phyloP scores from a whole-genome alignment of 2,329 filamentous ascomycete genomes.

The Decorospora gaudefroyi region DNA sequence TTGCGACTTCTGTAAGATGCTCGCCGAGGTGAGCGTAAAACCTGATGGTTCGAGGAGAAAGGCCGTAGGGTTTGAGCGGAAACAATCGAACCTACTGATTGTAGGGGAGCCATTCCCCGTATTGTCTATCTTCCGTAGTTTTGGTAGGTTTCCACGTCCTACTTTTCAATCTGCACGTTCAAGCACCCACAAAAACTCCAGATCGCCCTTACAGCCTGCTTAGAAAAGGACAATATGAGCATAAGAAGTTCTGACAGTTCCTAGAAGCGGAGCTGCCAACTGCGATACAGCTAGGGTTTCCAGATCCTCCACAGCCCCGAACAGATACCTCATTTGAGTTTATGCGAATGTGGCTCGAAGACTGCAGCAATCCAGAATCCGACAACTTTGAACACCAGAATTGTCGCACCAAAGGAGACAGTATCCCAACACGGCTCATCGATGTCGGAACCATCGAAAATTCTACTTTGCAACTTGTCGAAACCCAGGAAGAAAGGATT shows the following conservation, averaged over 20 bases:
- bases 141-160: too few relatives aligned
- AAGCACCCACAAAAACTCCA: too few relatives aligned
- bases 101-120: slow-evolving; percentile 7
- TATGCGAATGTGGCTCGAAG: background rate
- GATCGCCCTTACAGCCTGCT: too few relatives aligned
- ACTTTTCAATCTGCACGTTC: too few relatives aligned
- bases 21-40: background rate
- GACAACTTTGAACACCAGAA: too few relatives aligned
- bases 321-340: slow-evolving; percentile 8
- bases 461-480: slow-evolving; percentile 6
- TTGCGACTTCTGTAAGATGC: slow-evolving; percentile 18
- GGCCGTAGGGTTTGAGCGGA: slow-evolving; percentile 3
- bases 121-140: slow-evolving; percentile 12
- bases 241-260: too few relatives aligned
- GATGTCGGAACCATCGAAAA: slow-evolving; percentile 9
- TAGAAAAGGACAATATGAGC: too few relatives aligned
- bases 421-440: slow-evolving; percentile 16
- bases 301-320: slow-evolving; percentile 6
- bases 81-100: slow-evolving; percentile 5
- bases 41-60: background rate
- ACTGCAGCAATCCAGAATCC: too few relatives aligned
- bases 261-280: slow-evolving; percentile 1
- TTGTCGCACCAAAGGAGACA: too few relatives aligned
- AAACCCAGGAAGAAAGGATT: slow-evolving; percentile 1
- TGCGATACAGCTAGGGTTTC: slow-evolving; percentile 20